Percentiles rank a stretch among this genome's conserved stretches.
These are phyloP conservation scores for Metschnikowia chrysomelidarum DNA, from an alignment of 805 yeast species.

Conservation along the genomic window DNA sequence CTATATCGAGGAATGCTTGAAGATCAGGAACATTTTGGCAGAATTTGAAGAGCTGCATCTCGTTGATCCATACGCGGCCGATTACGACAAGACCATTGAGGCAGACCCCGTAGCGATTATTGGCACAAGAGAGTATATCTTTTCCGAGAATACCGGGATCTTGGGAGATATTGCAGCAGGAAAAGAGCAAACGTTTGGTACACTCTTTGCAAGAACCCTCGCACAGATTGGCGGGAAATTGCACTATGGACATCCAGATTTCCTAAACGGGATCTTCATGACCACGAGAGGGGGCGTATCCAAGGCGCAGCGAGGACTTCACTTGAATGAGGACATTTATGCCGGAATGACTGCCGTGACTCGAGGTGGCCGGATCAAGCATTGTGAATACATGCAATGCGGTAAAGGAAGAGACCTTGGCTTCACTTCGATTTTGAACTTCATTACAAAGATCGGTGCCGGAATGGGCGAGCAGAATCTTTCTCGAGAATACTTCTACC, in stretches of 20 bases:
- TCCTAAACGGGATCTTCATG: conserved; percentile 72
- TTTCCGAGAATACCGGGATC: conserved; percentile 83
- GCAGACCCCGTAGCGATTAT: conserved; percentile 62
- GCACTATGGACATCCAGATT: conserved; percentile 90
- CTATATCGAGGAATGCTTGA: conserved; percentile 80
- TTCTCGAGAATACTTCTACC: conserved; percentile 77
- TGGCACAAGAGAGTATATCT: conserved; percentile 85
- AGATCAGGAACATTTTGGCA: conserved; percentile 76
- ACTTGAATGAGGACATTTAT: conserved; percentile 82
- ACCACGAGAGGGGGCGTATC: conserved; percentile 87
- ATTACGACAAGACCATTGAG: conserved; percentile 17
- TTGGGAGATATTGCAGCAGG: conserved; percentile 90
- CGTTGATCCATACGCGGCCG: conserved; percentile 15
- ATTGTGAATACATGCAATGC: conserved; percentile 85
- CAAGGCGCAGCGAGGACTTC: conserved; percentile 82
- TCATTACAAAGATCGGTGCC: conserved; percentile 86
- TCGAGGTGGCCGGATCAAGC: conserved; percentile 87
- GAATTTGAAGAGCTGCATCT: conserved; percentile 68
- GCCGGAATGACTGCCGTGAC: conserved; percentile 83
- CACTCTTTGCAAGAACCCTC: conserved; percentile 77
- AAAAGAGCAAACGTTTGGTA: conserved; percentile 87
- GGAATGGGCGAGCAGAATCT: conserved; percentile 93
- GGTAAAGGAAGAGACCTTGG: conserved; percentile 91
- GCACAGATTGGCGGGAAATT: conserved; percentile 84
- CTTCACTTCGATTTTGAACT: conserved; percentile 80